Conservation (phyloP, 331 rosid species). For the Pyracantha coccinea region DNA sequence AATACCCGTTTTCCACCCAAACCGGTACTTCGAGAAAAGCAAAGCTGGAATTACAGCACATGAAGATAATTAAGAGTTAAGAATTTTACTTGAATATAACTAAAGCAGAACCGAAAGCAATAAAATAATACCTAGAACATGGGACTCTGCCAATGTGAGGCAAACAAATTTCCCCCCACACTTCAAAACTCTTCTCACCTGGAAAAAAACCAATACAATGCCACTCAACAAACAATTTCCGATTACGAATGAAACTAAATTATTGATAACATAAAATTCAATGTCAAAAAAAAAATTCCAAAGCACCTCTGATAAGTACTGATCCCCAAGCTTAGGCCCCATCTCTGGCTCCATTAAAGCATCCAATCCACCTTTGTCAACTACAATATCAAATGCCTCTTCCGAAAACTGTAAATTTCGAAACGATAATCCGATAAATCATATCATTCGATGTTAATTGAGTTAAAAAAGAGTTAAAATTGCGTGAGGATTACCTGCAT, state of each 20-base stretch:
- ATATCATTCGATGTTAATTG: background rate
- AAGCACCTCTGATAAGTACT: conserved; percentile 68
- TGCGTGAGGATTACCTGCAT: conserved; percentile 48
- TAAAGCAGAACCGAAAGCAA: conserved; percentile 1
- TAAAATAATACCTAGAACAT: conserved; percentile 58
- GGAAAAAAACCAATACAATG: background rate
- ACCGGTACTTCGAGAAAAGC: conserved; percentile 69
- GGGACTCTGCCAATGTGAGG: conserved; percentile 85
- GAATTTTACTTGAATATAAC: background rate
- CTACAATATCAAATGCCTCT: conserved; percentile 41
- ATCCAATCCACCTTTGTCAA: conserved; percentile 97
- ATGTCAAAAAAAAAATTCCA: background rate
- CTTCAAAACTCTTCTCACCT: conserved; percentile 82
- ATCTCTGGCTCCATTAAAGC: conserved; percentile 94
- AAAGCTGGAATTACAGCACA: conserved; percentile 39
- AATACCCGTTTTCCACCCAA: conserved; percentile 85
- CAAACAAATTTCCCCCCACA: conserved; percentile 81
- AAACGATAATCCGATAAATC: background rate
- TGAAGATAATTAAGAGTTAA: background rate
- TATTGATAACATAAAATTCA: background rate
- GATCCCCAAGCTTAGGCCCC: conserved; percentile 69
- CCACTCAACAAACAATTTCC: background rate
- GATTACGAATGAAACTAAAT: conserved; percentile 2
- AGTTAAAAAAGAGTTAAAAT: background rate
- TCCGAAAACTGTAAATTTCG: conserved; percentile 46